Conservation (phyloP, 306 rosid species). For the Begonia fuchsioides region DNA sequence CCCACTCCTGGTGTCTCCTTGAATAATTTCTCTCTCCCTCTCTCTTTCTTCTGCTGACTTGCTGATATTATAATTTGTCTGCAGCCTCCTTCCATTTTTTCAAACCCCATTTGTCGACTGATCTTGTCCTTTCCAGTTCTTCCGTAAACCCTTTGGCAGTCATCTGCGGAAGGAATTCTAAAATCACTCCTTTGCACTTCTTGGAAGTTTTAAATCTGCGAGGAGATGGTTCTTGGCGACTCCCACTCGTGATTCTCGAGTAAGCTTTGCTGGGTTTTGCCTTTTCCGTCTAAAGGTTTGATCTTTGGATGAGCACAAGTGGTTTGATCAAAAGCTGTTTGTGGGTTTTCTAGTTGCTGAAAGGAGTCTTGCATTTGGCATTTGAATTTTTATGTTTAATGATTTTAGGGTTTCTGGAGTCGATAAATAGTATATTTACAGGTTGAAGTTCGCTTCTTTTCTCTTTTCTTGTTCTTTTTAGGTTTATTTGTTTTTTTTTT, state of each 20-base stretch:
- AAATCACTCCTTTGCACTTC: slow-evolving; percentile 1
- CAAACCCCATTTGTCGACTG: slow-evolving; percentile 15
- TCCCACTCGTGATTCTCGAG: slow-evolving; percentile 6
- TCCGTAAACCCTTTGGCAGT: slow-evolving; percentile 3
- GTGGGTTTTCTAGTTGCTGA: background rate
- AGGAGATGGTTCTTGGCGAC: slow-evolving; percentile 15
- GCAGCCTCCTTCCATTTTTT: slow-evolving; percentile 33
- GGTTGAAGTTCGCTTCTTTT: slow-evolving; percentile 13
- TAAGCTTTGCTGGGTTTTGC: slow-evolving; percentile 16
- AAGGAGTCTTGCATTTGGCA: slow-evolving; percentile 8
- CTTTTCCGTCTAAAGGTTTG: slow-evolving; percentile 3
- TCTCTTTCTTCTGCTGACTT: slow-evolving; percentile 15
- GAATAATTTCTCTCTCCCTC: slow-evolving; percentile 1
- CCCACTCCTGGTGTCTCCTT: too few relatives aligned
- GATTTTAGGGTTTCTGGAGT: slow-evolving; percentile 32
- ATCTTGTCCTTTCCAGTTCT: slow-evolving; percentile 8
- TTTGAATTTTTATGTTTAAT: background rate
- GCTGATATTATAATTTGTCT: slow-evolving; percentile 54
- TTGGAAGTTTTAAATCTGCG: slow-evolving; percentile 5
- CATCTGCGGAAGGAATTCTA: slow-evolving; percentile 4
- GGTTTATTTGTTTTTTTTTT: background rate
- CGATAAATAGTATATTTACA: background rate
- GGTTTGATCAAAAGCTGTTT: slow-evolving; percentile 7
- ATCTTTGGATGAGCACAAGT: slow-evolving; percentile 11
- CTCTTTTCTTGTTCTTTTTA: slow-evolving; percentile 7